Base-by-base conservation (phyloP, 1,284 basidiomycete species). In the Rhodotorula sp. region DNA sequence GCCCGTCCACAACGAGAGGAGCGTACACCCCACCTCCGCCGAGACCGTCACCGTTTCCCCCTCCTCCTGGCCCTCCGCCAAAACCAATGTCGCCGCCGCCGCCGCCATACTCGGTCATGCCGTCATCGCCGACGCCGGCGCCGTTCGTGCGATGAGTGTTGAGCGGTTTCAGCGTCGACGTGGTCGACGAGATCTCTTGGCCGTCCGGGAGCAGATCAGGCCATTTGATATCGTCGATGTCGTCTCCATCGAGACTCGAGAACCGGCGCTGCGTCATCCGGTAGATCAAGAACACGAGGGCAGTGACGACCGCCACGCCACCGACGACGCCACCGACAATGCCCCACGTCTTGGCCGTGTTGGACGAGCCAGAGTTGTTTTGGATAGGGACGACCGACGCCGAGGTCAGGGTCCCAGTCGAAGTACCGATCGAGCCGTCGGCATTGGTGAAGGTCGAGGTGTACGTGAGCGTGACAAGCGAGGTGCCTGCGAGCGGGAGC, bases 251-350 rank as follows among this genome's bases (percentile, higher is more conserved):
- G 58, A 79, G 61, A 29, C 76, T 68, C 20, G 68, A 70, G 71
- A 79, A 79, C 14, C 79, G 71, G 8, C 73, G 68, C 58, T 78
- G 78, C 1, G 77, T 74, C 51, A 72, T 66, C 48, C 78, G 74
- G 58, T 75, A 79, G 29, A 73, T 73, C 43, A 79, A 29, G 54
- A 78, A 79, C 23, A 79, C 70, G 47, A 75, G 47, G 6, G 68
- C 75, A 14, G 58, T 58, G 34, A 79, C 64, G 7, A 68, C 62
- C 29, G 74, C 68, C 23, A 79, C 68, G 5, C 79, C 79, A 47
- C 78, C 78, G 29, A 78, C 75, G 31, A 79, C 77, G 15, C 77
- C 76, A n/a, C 78, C 78, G 10, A 78, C 73, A 58, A 79, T 79
- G 15, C 74, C 77, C 79, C 77, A 79, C 2, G 76, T 75, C 58